Base-by-base conservation (phyloP, 2,329 filamentous ascomycete genomes). In the Ophiostoma fasciatum region DNA sequence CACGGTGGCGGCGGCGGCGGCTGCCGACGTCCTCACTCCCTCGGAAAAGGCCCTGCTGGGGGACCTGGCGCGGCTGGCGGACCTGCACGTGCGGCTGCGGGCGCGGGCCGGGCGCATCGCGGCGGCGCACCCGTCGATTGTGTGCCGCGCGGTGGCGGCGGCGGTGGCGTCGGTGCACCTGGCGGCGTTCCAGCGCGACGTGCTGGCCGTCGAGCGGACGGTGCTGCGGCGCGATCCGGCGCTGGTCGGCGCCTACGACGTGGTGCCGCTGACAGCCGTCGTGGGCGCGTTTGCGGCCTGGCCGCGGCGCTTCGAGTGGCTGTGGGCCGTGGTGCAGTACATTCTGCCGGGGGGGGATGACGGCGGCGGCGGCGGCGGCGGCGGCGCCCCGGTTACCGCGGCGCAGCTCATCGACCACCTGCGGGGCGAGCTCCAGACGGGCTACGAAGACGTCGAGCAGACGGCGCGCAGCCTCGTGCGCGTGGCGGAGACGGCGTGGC, bases 161-260 rank as follows among this genome's bases (percentile, higher is more conserved):
- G 74, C 82, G 10, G 78, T 96, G 37, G 67, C 71, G 18, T 72
- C 79, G 1, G 64, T 71, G 21, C 83, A 94, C 46, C 69, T 98
- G 5, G 72, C 74, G 7, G 70, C 69, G 9, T 96, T 96, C 47
- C 85, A 92, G 54, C 68, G 69, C 30, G 85, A 84, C 52, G 77
- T 96, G 5, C 62, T 96, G 8, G 74, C 85, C 36, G 83, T 94
- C 4, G 90, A 98, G 57, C 71, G 69, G 39, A 68, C 68, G 11
- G 81, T 98, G 19, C 60, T 96, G 34, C 70, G 66, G 31, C 73
- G 75, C 48, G 84, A 94, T 60, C 69, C 85, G 3, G 71, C 64
- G 7, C 72, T 82, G 40, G 88, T 96, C 2, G 88, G 88, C 28
- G 88, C 82, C 1, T 94, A 94, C 54, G 80, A 88, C 42, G 92